Percentiles rank a stretch among this genome's conserved stretches.
Conservation (phyloP, 2,329 filamentous ascomycete species). For the Fusarium nisikadoi region DNA sequence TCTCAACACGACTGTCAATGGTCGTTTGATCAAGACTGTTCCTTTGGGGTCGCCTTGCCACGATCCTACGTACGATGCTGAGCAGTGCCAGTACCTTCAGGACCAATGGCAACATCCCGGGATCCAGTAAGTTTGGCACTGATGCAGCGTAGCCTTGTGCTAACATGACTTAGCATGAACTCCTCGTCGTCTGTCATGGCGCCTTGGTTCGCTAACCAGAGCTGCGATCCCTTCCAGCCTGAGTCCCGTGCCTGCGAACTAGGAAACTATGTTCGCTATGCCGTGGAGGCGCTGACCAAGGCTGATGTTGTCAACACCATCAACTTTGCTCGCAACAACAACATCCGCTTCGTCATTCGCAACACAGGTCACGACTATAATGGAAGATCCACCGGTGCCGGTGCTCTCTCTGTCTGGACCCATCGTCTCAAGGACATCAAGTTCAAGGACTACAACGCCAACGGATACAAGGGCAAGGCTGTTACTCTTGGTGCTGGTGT, state of each 20-base stretch:
- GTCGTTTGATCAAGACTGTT: slow-evolving; percentile 60
- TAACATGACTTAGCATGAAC: slow-evolving; percentile 23
- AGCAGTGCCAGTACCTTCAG: slow-evolving; percentile 55
- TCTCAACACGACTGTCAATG: slow-evolving; percentile 63
- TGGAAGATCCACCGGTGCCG: slow-evolving; percentile 68
- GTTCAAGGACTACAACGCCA: slow-evolving; percentile 56
- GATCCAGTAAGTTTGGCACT: slow-evolving; percentile 53
- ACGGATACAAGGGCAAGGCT: slow-evolving; percentile 60
- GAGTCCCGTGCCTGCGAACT: slow-evolving; percentile 50
- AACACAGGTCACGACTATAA: slow-evolving; percentile 63
- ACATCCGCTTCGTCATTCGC: slow-evolving; percentile 62
- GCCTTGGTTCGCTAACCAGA: slow-evolving; percentile 51
- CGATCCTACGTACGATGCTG: slow-evolving; percentile 57
- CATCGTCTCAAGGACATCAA: slow-evolving; percentile 53
- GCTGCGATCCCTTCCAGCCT: slow-evolving; percentile 52
- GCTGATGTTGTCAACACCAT: slow-evolving; percentile 47
- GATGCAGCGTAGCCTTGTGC: background rate
- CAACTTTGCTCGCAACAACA: slow-evolving; percentile 47
- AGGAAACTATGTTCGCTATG: slow-evolving; percentile 58
- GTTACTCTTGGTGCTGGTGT: slow-evolving; percentile 67
- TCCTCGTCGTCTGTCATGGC: slow-evolving; percentile 48
- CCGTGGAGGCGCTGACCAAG: slow-evolving; percentile 50
- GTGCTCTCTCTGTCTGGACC: slow-evolving; percentile 54
- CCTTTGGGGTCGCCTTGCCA: slow-evolving; percentile 64
- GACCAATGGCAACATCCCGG: slow-evolving; percentile 57